Evolutionary conservation across 495 filamentous ascomycete species (phyloP).

Genomic region (Elasticomyces elasticus): DNA sequence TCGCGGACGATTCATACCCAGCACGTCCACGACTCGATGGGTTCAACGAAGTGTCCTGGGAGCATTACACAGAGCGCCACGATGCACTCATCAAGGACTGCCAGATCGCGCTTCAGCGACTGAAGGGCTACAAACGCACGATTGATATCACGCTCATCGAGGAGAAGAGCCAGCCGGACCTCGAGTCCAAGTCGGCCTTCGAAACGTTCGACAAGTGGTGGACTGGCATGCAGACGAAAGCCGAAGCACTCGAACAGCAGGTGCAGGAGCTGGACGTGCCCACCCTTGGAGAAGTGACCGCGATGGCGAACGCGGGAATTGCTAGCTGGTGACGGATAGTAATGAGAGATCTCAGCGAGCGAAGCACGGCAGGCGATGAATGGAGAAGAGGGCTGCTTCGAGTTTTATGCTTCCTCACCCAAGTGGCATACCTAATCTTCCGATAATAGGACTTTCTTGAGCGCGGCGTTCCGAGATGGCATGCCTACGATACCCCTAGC

Average conservation of each 20-base stretch:
- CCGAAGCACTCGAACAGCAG: not conserved
- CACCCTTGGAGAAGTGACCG: not conserved
- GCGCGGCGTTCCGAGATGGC: too few relatives aligned
- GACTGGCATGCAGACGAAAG: not conserved
- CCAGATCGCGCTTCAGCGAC: slow-evolving; percentile 3
- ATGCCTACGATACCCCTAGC: too few relatives aligned
- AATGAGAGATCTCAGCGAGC: too few relatives aligned
- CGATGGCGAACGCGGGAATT: too few relatives aligned
- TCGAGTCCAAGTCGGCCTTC: not conserved
- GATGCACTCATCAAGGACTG: slow-evolving; percentile 2
- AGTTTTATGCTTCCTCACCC: too few relatives aligned
- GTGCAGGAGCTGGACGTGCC: not conserved
- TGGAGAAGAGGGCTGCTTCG: too few relatives aligned
- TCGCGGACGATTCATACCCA: not conserved
- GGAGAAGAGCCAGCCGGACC: not conserved
- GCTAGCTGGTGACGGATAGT: too few relatives aligned
- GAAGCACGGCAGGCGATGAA: too few relatives aligned
- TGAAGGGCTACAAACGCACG: slow-evolving; percentile 9
- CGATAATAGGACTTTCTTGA: too few relatives aligned
- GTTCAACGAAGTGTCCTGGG: slow-evolving; percentile 13
- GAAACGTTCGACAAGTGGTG: slow-evolving; percentile 1
- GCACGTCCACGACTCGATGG: not conserved
- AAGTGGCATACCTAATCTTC: too few relatives aligned
- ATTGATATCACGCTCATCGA: not conserved
- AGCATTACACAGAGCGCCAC: slow-evolving; percentile 6